Conservation (phyloP, 139 green algal species). For the Pycnococcus provasolii region DNA sequence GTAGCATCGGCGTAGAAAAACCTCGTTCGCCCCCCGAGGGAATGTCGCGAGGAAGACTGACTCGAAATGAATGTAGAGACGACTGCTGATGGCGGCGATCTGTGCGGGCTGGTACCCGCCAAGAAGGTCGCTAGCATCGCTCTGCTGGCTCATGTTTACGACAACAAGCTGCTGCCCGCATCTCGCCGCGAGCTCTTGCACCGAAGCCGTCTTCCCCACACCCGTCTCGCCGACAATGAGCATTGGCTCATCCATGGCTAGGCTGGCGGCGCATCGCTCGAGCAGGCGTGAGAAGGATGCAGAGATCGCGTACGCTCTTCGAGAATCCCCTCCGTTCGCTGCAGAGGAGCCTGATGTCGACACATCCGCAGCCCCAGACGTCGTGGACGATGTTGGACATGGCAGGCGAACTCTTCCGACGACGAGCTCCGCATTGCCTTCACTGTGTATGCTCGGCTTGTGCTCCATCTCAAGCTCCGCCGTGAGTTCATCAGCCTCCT, state of each 20-base stretch:
- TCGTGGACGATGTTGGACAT: neutral
- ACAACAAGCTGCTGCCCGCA: slow-evolving; percentile 60
- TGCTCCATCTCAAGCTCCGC: no score
- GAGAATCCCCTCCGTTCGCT: slow-evolving; percentile 16
- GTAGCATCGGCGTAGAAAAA: neutral
- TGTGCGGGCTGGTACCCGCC: slow-evolving; percentile 80
- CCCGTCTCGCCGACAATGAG: slow-evolving; percentile 98
- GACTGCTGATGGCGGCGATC: no score
- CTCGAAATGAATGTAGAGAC: no score
- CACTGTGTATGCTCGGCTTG: no score
- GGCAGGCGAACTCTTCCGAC: neutral
- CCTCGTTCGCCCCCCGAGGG: neutral
- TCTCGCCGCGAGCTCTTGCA: slow-evolving; percentile 42
- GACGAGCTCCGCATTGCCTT: neutral
- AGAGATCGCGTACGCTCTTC: slow-evolving; percentile 59
- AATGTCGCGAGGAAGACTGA: no score
- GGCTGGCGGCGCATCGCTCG: slow-evolving; percentile 63
- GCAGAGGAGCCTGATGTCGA: neutral
- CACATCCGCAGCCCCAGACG: neutral
- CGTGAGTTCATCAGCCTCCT: no score
- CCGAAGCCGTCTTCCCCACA: slow-evolving; percentile 88
- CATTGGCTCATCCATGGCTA: slow-evolving; percentile 62
- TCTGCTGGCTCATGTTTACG: slow-evolving; percentile 97
- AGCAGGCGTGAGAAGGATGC: slow-evolving; percentile 71
- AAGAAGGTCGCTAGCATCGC: slow-evolving; percentile 84